Evolutionary conservation across 1,284 basidiomycete species (phyloP).

Genomic region (Fistulinella staudtii): DNA sequence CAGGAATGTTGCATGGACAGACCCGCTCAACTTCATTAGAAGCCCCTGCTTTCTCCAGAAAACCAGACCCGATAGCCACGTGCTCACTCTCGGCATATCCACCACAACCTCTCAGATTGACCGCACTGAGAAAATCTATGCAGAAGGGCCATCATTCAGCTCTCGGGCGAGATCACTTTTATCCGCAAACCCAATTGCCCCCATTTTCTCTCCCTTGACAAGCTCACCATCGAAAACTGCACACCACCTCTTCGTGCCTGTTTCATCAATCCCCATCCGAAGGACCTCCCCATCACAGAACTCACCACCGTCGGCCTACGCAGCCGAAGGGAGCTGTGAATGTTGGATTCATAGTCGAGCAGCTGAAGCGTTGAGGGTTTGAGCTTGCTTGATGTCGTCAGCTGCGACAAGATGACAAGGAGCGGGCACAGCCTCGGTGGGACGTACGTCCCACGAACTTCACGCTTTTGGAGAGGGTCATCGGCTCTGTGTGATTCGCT

Average conservation of each 20-base stretch:
- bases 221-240: conserved; percentile 36
- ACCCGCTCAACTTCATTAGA: conserved; percentile 26
- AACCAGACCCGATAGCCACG: conserved; percentile 8
- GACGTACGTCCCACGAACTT: conserved; percentile 20
- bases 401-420: too few species aligned
- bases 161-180: conserved; percentile 12
- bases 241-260: conserved; percentile 23
- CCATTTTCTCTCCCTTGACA: conserved; percentile 33
- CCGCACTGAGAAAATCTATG: conserved; percentile 26
- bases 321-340: conserved; percentile 19
- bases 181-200: conserved; percentile 15
- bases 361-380: too few species aligned
- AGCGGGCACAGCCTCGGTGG: too few species aligned
- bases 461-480: conserved; percentile 30
- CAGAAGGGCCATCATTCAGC: conserved; percentile 22
- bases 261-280: conserved; percentile 24
- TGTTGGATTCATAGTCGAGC: too few species aligned
- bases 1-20: conserved; percentile 35
- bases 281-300: conserved; percentile 36
- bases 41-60: conserved; percentile 15
- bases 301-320: conserved; percentile 33
- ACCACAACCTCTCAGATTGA: conserved; percentile 16
- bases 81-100: conserved; percentile 29
- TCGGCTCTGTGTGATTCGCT: conserved; percentile 34
- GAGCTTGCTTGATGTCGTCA: too few species aligned